A percentile compares a stretch with the other conserved stretches of the same genome.
These are phyloP conservation scores for Amanita rubescens DNA, from an alignment of 768 basidiomycete genomes.

Conservation along the genomic window DNA sequence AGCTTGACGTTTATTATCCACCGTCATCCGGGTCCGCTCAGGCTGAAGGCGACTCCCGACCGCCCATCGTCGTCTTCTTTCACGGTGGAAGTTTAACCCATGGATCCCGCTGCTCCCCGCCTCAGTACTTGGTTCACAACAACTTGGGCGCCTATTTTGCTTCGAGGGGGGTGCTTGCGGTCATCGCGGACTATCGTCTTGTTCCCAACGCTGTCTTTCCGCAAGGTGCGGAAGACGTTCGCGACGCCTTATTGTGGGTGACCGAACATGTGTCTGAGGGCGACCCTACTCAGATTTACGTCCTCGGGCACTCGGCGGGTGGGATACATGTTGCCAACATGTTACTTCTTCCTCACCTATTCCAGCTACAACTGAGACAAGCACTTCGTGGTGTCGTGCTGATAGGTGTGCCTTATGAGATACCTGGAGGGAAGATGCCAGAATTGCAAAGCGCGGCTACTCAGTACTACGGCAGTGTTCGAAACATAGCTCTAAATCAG, in stretches of 20 bases:
- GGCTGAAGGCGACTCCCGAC: neutral
- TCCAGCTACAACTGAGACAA: constrained; percentile 5
- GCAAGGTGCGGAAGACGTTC: constrained; percentile 19
- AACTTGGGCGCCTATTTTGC: constrained; percentile 23
- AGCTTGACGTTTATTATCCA: constrained; percentile 22
- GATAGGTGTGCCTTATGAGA: constrained; percentile 16
- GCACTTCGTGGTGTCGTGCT: constrained; percentile 14
- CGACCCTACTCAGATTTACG: constrained; percentile 9
- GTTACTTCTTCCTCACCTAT: constrained; percentile 14
- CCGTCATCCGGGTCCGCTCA: neutral
- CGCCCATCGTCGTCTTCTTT: constrained; percentile 19
- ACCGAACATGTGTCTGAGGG: constrained; percentile 7
- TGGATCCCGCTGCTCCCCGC: constrained; percentile 15
- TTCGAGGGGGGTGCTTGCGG: constrained; percentile 18
- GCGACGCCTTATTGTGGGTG: constrained; percentile 17
- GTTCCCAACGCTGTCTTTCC: constrained; percentile 18
- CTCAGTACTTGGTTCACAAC: constrained; percentile 18
- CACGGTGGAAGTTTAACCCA: constrained; percentile 19
- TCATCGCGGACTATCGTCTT: constrained; percentile 21
- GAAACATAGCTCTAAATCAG: constrained; percentile 10
- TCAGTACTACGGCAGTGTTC: constrained; percentile 17
- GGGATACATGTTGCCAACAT: constrained; percentile 17
- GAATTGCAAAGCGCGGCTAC: constrained; percentile 13
- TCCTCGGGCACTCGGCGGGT: constrained; percentile 22
- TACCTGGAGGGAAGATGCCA: constrained; percentile 2